Evolutionary conservation across 2,329 filamentous ascomycete genomes (phyloP), one percentile per base, ranked within the genome.

Genomic region (Colletotrichum nymphaeae): DNA sequence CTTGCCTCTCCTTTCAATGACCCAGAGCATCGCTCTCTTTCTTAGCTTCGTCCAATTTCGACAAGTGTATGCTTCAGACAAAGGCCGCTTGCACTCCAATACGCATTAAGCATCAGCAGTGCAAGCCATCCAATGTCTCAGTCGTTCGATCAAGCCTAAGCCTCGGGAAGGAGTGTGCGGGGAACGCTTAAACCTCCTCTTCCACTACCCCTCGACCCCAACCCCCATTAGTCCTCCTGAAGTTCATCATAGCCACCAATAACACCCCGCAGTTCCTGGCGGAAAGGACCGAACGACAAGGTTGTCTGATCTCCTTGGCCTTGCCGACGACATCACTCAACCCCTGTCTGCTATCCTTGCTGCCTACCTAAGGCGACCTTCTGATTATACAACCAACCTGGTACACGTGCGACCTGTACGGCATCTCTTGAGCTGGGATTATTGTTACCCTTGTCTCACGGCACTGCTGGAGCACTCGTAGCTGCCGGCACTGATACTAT

Each of bases 301-400:
- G 67, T 66, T 66, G 60, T 70, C 32, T 73, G 56, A 70, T 66
- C 71, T 65, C 49, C 67, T 70, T 73, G 71, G 60, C 49, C 67
- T 70, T 73, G 71, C 62, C 62, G 71, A 66, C 67, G 67, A 66
- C 67, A 71, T 58, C 19, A 32, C 24, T 42, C 62, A 16, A 66
- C 37, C 71, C 71, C 67, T 73, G 71, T 73, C 56, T 5, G 16
- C 26, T 53, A 37, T 60, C 63, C 49, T 58, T 26, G 19, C 46
- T 26, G 24, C 67, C 62, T 66, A 26, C 19, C 52, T 19, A 12
- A 59, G 16, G 35, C 53, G 26, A n/a, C 22, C 30, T 22, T 24
- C 52, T 35, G 28, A 24, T 28, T 46, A 35, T 42, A 55, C 65
- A 53, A 35, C n/a, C 57, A 53, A 30, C 19, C 53, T 59, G 22